These are phyloP conservation scores for Eudorina sp. DNA, from an alignment of 139 green algal species.

Conservation along the genomic window DNA sequence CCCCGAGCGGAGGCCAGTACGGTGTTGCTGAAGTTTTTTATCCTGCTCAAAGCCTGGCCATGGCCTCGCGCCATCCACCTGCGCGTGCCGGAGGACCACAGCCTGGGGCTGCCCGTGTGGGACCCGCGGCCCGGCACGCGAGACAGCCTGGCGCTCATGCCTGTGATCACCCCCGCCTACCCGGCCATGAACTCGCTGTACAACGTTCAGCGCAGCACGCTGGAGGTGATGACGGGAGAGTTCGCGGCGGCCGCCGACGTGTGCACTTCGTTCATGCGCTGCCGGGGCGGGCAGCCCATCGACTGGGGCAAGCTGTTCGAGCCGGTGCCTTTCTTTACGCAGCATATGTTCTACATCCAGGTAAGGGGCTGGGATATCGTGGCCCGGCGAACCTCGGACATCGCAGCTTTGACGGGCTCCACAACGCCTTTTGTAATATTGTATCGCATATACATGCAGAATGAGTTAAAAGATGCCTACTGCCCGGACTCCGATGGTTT, in stretches of 20 bases:
- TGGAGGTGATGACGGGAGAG: slow-evolving; percentile 72
- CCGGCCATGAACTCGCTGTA: slow-evolving; percentile 95
- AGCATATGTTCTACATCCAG: slow-evolving; percentile 89
- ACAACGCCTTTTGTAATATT: too few relatives aligned
- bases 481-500: too few relatives aligned
- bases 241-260: slow-evolving; percentile 73
- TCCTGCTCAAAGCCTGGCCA: slow-evolving; percentile 48
- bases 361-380: slow-evolving; percentile 7
- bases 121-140: slow-evolving; percentile 84
- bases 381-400: too few relatives aligned
- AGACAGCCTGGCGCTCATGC: slow-evolving; percentile 91
- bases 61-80: slow-evolving; percentile 63
- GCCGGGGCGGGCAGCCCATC: slow-evolving; percentile 24
- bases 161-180: slow-evolving; percentile 98
- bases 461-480: too few relatives aligned
- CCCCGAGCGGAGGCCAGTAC: slow-evolving; percentile 59
- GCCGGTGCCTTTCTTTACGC: slow-evolving; percentile 80
- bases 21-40: slow-evolving; percentile 45
- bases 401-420: too few relatives aligned
- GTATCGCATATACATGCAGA: too few relatives aligned
- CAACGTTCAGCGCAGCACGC: slow-evolving; percentile 88
- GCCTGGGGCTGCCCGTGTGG: slow-evolving; percentile 78
- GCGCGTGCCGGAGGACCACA: slow-evolving; percentile 45
- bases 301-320: slow-evolving; percentile 80
- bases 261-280: slow-evolving; percentile 60